These are phyloP conservation scores for Macroventuria anomochaeta DNA, from an alignment of 2,329 filamentous ascomycete genomes.

Conservation along the genomic window DNA sequence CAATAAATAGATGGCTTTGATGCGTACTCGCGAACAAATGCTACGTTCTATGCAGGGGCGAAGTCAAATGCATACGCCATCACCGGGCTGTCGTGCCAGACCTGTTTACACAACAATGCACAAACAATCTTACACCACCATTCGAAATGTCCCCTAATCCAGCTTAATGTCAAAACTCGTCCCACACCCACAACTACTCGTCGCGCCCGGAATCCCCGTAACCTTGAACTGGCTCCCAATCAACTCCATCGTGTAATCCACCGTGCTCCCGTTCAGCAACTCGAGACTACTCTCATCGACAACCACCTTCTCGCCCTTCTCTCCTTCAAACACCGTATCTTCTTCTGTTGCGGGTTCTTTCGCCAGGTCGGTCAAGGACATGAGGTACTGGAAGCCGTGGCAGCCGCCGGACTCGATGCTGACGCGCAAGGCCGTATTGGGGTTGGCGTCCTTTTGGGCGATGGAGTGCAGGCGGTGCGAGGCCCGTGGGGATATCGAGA, in stretches of 20 bases:
- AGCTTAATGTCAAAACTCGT: conserved; percentile 93
- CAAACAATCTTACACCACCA: no score
- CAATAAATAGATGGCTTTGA: no score
- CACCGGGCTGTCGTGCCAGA: no score
- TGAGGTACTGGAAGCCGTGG: conserved; percentile 97
- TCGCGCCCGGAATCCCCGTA: conserved; percentile 87
- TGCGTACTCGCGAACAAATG: no score
- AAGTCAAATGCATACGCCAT: no score
- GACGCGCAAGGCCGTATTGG: conserved; percentile 84
- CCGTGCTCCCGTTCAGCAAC: conserved; percentile 87
- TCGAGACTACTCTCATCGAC: conserved; percentile 88
- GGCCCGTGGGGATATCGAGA: conserved; percentile 85
- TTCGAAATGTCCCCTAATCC: no score
- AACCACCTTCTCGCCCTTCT: conserved; percentile 75
- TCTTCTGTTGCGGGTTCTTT: conserved; percentile 64
- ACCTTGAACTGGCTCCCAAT: conserved; percentile 97
- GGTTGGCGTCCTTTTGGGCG: conserved; percentile 63
- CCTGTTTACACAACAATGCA: no score
- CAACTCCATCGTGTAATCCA: conserved; percentile 95
- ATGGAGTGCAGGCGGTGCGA: conserved; percentile 72
- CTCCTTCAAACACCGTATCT: conserved; percentile 84
- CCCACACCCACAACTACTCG: conserved; percentile 94
- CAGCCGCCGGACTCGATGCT: conserved; percentile 93
- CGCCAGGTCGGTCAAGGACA: conserved; percentile 76
- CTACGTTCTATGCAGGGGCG: no score